Base-by-base conservation (phyloP, 371 early-diverging fungal species). In the Haplosporangium sp. region DNA sequence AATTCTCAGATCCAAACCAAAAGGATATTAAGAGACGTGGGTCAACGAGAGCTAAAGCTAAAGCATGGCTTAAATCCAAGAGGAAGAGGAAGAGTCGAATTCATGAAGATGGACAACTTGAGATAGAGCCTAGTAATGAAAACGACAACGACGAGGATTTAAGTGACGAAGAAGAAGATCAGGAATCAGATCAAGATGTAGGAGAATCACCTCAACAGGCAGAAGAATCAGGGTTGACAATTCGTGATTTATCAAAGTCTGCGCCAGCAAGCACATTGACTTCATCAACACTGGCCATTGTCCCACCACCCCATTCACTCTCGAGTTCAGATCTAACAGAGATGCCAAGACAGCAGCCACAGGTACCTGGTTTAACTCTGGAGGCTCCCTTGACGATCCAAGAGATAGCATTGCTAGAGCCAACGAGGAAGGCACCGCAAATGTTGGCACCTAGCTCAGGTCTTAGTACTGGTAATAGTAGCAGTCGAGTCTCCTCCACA, bases 11-110 rank as follows among this genome's bases (percentile, higher is more conserved):
- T 37, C 61, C 73, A 0, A 69, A 45, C 27, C 69, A 55, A 8
- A 77, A 69, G 20, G 74, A 79, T 6, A 42, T 68, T 34, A 79
- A 71, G 58, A 63, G 74, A 15, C 71, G 71, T n/a, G 62, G 74
- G 11, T 74, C 79, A 15, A 59, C 70, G 2, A 63, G 74, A 15
- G 74, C 81, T 15, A 79, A 79, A 61, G 74, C 81, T 34, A 79
- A 79, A 34, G 79, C 79, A 5, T 79, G 81, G 81, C 67, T 79
- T 37, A 71, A 74, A 47, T 50, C 74, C 8, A 74, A 79, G 34
- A 57, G 65, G 53, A 79, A 79, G 57, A 70, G 60, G 50, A 53
- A 61, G 1, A 67, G 65, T 45, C 60, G 68, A n/a, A n/a, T 42
- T 9, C 45, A 39, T 11, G 65, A 65, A 2, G 66, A 40, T 2